phyloP scores from a whole-genome alignment of 2,329 filamentous ascomycete species.

The Fusarium sacchari region DNA sequence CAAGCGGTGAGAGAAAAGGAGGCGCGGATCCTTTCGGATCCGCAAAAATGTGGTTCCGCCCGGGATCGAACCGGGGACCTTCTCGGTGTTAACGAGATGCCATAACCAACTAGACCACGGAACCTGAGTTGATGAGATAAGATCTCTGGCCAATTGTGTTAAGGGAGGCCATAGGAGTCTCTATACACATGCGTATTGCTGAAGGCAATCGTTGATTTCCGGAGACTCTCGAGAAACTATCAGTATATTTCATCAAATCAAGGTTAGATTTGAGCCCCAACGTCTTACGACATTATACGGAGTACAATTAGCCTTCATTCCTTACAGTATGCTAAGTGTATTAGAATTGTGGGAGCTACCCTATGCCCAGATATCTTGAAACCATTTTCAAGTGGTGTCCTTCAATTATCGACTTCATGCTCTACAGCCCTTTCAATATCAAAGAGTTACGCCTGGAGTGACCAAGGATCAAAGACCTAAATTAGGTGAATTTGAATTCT shows the following conservation, averaged over 20 bases:
- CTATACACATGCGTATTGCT: neutral
- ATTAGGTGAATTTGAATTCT: rapidly evolving
- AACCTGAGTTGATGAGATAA: neutral
- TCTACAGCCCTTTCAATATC: neutral
- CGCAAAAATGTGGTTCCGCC: constrained; percentile 34
- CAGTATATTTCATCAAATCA: rapidly evolving
- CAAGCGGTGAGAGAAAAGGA: neutral
- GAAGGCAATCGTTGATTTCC: too few species aligned
- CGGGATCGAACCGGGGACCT: constrained; percentile 38
- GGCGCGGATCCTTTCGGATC: rapidly evolving
- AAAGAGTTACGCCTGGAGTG: neutral
- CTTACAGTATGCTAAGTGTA: rapidly evolving
- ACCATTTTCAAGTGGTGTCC: rapidly evolving
- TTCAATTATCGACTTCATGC: neutral
- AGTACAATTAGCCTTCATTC: rapidly evolving
- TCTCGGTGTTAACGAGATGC: constrained; percentile 40
- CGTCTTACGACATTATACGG: rapidly evolving
- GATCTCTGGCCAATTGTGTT: neutral
- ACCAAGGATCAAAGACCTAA: rapidly evolving
- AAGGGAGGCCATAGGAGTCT: rapidly evolving
- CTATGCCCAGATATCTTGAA: neutral
- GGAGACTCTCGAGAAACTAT: neutral
- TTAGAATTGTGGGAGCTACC: neutral
- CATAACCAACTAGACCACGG: constrained; percentile 41
- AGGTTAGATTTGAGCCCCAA: rapidly evolving